phyloP scores from a whole-genome alignment of 441 rosid species.

The Flueggea neowawraea region DNA sequence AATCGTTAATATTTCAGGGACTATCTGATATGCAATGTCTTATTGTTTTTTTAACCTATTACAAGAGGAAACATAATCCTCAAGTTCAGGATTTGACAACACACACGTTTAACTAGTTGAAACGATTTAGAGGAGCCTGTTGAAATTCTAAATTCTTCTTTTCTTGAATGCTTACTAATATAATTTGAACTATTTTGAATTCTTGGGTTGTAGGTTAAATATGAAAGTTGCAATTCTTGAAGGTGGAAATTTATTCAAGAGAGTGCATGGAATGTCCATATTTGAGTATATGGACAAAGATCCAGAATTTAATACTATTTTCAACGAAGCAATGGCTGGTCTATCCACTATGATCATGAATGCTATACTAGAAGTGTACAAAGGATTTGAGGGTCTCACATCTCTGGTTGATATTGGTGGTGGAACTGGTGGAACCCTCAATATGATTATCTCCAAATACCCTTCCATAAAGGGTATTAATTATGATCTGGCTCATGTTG shows the following conservation, averaged over 20 bases:
- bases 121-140: too few relatives aligned
- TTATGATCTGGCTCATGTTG: slow-evolving; percentile 66
- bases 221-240: slow-evolving; percentile 50
- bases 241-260: too few relatives aligned
- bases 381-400: slow-evolving; percentile 47
- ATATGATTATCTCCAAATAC: slow-evolving; percentile 53
- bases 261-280: slow-evolving; percentile 12
- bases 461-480: slow-evolving; percentile 61
- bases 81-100: too few relatives aligned
- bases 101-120: too few relatives aligned
- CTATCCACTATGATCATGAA: slow-evolving; percentile 50
- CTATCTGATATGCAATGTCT: too few relatives aligned
- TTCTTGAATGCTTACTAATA: too few relatives aligned
- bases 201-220: slow-evolving; percentile 61
- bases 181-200: neutral
- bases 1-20: too few relatives aligned
- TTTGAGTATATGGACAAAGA: slow-evolving; percentile 60
- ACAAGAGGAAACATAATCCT: too few relatives aligned
- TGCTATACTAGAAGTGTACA: slow-evolving; percentile 52
- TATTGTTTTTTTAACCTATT: too few relatives aligned
- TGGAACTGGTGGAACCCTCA: slow-evolving; percentile 51
- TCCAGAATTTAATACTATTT: slow-evolving; percentile 57
- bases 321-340: slow-evolving; percentile 55
- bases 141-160: too few relatives aligned
- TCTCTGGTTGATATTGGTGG: slow-evolving; percentile 71